Evolutionary conservation across 2,329 filamentous ascomycete genomes (phyloP).

Genomic region (Penicillium sp.): DNA sequence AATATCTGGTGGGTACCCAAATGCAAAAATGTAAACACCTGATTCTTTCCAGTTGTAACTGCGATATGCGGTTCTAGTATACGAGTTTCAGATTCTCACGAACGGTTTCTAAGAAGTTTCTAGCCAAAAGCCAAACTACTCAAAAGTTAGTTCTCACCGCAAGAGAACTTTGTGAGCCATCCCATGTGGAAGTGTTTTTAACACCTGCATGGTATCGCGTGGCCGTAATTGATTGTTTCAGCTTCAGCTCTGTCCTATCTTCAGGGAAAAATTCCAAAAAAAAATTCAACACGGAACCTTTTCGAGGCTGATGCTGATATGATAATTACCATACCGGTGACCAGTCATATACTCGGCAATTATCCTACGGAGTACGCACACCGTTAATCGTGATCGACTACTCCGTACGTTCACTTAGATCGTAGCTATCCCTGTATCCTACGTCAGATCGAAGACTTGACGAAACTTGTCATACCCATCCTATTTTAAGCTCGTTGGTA

Average conservation of each 20-base stretch:
- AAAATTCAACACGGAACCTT: too few relatives aligned
- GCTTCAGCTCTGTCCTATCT: neutral
- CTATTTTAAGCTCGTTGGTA: neutral
- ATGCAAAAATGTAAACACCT: neutral
- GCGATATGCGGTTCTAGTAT: neutral
- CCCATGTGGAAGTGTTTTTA: constrained; percentile 8
- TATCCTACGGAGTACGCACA: neutral
- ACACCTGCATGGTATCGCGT: constrained; percentile 22
- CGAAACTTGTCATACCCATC: neutral
- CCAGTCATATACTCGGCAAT: neutral
- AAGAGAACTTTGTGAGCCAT: constrained; percentile 19
- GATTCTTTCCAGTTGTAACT: neutral
- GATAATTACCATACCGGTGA: neutral
- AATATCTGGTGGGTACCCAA: neutral
- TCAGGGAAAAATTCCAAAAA: neutral
- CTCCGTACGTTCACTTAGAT: neutral
- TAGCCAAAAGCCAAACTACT: neutral
- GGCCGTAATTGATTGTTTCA: constrained; percentile 23
- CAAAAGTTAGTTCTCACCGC: constrained; percentile 4
- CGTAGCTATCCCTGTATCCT: neutral
- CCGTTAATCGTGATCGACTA: neutral
- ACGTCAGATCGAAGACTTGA: neutral
- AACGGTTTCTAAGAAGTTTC: neutral
- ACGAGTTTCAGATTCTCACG: too few relatives aligned
- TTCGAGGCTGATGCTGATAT: constrained; percentile 11